phyloP scores from a whole-genome alignment of 2,329 filamentous ascomycete species.

The Penicillium sp. region DNA sequence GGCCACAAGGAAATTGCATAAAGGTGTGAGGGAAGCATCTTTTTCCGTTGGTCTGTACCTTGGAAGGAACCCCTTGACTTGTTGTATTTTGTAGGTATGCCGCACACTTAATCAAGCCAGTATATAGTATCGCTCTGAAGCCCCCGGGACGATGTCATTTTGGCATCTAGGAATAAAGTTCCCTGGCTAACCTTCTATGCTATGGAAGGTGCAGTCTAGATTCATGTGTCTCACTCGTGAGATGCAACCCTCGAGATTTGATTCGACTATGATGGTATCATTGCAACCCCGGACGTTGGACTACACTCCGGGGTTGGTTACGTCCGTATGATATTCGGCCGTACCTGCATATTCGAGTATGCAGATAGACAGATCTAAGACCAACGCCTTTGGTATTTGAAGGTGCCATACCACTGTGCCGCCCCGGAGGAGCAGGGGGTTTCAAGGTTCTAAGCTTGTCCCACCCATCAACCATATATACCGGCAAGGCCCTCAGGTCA shows the following conservation, averaged over 20 bases:
- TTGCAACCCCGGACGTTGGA: constrained; percentile 6
- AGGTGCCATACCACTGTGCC: background rate
- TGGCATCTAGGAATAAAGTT: background rate
- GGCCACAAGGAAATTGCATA: background rate
- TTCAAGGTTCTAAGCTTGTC: background rate
- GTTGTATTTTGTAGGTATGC: too few relatives aligned
- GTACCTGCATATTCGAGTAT: background rate
- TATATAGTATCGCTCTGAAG: background rate
- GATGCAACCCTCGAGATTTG: constrained; percentile 14
- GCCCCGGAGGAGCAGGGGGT: background rate
- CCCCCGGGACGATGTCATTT: background rate
- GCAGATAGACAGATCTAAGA: background rate
- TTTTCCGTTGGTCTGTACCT: background rate
- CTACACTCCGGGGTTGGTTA: background rate
- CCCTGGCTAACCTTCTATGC: background rate
- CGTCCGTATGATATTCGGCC: background rate
- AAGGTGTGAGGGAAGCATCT: background rate
- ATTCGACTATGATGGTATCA: constrained; percentile 9
- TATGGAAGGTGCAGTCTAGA: background rate
- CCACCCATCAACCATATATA: background rate
- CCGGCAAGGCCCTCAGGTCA: background rate
- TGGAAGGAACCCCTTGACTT: too few relatives aligned
- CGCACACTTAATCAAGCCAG: background rate
- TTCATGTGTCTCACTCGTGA: background rate
- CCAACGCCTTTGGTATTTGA: background rate